Percentiles rank a stretch among this genome's conserved stretches.
phyloP scores from a whole-genome alignment of 768 basidiomycete species.

The Lactarius indigo region DNA sequence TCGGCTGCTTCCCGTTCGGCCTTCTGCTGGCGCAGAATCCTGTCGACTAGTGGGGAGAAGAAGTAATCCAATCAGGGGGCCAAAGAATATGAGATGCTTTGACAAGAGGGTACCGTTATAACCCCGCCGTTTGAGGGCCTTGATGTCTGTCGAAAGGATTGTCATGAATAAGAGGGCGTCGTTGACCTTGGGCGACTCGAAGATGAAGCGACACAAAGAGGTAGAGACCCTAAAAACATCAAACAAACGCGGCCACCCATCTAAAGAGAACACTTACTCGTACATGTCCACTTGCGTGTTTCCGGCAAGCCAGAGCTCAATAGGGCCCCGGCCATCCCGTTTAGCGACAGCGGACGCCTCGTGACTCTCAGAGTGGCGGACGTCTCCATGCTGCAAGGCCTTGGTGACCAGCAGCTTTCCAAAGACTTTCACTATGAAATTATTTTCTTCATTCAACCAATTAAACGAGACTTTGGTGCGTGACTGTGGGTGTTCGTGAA shows the following conservation, averaged over 20 bases:
- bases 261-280: slow-evolving; percentile 57
- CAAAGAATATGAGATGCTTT: slow-evolving; percentile 1
- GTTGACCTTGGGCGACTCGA: slow-evolving; percentile 75
- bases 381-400: slow-evolving; percentile 50
- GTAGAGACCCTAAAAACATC: slow-evolving; percentile 64
- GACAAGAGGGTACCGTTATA: slow-evolving; percentile 61
- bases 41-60: slow-evolving; percentile 57
- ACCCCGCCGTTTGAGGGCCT: slow-evolving; percentile 75
- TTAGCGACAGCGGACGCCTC: slow-evolving; percentile 74
- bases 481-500: slow-evolving; percentile 81
- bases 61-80: slow-evolving; percentile 24
- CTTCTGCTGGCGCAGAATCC: slow-evolving; percentile 82
- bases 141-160: slow-evolving; percentile 86
- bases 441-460: slow-evolving; percentile 60
- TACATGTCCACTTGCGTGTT: slow-evolving; percentile 82
- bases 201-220: slow-evolving; percentile 74
- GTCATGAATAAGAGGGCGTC: slow-evolving; percentile 91
- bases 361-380: slow-evolving; percentile 49
- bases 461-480: slow-evolving; percentile 55
- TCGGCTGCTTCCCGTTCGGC: slow-evolving; percentile 59
- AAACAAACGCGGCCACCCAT: background rate
- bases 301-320: slow-evolving; percentile 75
- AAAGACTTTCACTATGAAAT: slow-evolving; percentile 70
- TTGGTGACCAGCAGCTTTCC: slow-evolving; percentile 62
- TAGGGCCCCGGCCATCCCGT: slow-evolving; percentile 50